A percentile compares a stretch with the other conserved stretches of the same genome.
Evolutionary conservation across 1,139 yeast species (phyloP).

Genomic region (Pichia sp.): DNA sequence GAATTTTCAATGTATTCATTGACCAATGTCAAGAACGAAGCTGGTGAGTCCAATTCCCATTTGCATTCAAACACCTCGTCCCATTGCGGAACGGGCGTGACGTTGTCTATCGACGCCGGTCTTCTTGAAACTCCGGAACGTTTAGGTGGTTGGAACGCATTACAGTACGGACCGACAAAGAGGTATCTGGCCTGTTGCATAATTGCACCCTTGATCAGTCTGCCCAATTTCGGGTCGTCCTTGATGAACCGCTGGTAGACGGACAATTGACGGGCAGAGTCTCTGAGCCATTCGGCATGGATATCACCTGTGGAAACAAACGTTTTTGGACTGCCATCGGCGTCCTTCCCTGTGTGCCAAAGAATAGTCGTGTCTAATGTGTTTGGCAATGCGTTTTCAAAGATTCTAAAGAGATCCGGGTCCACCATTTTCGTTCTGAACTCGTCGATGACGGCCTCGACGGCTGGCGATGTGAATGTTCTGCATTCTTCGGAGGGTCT

Average conservation of each 20-base stretch:
- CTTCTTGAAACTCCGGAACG: conserved; percentile 53
- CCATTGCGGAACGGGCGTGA: conserved; percentile 71
- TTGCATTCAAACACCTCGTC: conserved; percentile 80
- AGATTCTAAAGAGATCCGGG: conserved; percentile 67
- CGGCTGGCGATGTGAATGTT: conserved; percentile 62
- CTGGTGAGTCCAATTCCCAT: conserved; percentile 84
- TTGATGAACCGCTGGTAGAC: conserved; percentile 66
- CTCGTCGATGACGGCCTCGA: conserved; percentile 61
- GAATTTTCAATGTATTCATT: conserved; percentile 64
- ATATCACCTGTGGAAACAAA: conserved; percentile 90
- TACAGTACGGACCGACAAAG: conserved; percentile 71
- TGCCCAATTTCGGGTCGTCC: conserved; percentile 48
- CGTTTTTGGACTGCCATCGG: conserved; percentile 38
- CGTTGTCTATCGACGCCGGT: conserved; percentile 60
- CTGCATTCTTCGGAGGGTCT: conserved; percentile 73
- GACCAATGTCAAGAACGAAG: conserved; percentile 72
- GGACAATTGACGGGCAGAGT: conserved; percentile 79
- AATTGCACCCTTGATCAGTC: conserved; percentile 73
- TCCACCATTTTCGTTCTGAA: conserved; percentile 50
- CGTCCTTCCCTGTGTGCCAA: conserved; percentile 50
- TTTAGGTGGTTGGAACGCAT: conserved; percentile 87
- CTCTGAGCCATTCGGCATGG: conserved; percentile 89
- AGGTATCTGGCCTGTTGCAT: conserved; percentile 72
- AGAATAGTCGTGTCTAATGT: conserved; percentile 85
- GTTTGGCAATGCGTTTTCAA: conserved; percentile 85